Percentiles rank a stretch among this genome's conserved stretches.
Conservation (phyloP, 345 rosid genomes). For the Bruguiera sexangula region DNA sequence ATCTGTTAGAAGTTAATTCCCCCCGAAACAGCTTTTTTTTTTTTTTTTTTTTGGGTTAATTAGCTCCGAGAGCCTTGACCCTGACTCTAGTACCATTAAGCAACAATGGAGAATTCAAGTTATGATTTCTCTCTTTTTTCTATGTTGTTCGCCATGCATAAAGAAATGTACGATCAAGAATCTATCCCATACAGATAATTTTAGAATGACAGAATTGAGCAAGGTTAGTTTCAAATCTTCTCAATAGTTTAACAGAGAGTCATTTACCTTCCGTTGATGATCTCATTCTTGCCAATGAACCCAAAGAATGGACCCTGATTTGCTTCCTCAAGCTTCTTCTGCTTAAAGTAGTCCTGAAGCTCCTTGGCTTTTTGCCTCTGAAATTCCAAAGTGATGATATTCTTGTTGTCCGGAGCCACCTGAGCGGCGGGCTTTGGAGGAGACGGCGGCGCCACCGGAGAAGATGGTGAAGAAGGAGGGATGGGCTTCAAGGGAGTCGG, state of each 20-base stretch:
- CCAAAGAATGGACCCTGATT: slow-evolving; percentile 95
- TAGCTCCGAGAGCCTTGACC: no score
- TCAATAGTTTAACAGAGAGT: neutral
- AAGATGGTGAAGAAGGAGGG: slow-evolving; percentile 35
- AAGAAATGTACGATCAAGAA: no score
- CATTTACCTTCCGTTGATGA: slow-evolving; percentile 82
- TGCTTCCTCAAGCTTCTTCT: slow-evolving; percentile 85
- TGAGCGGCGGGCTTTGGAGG: slow-evolving; percentile 18
- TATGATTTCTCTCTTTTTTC: no score
- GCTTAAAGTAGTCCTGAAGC: slow-evolving; percentile 81
- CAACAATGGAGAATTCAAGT: no score
- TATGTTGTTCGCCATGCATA: no score
- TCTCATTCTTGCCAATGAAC: slow-evolving; percentile 76
- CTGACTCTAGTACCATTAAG: no score
- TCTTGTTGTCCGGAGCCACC: slow-evolving; percentile 32
- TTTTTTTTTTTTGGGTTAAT: no score
- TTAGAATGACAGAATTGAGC: no score
- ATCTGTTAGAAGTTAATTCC: no score
- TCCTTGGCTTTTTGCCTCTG: slow-evolving; percentile 94
- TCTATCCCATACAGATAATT: no score
- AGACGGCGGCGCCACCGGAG: slow-evolving; percentile 25
- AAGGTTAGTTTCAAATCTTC: neutral
- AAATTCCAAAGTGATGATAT: slow-evolving; percentile 64
- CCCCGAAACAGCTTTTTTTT: no score
- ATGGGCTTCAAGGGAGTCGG: slow-evolving; percentile 39